Base-by-base conservation (phyloP, 305 asterid genomes). In the Fraxinus floribunda region DNA sequence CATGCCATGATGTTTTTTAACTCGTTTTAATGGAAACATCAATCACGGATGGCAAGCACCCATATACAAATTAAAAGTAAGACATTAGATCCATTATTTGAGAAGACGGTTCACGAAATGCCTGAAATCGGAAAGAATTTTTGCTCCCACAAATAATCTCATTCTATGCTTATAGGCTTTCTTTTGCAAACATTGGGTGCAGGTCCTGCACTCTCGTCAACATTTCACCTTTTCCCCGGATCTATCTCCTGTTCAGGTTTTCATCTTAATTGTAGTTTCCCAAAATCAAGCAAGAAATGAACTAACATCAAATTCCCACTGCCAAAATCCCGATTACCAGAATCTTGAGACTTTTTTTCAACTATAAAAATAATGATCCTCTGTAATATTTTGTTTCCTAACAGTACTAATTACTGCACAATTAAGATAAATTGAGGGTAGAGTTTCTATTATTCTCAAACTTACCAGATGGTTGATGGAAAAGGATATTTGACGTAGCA, bases 401-500 rank as follows among this genome's bases (percentile, higher is more conserved):
- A 34, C 24, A 6, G 44, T 32, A 71, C 46, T 30, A 15, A 71
- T 35, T 15, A 71, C 8, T 4, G 36, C 62, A 46, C 41, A n/a
- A 68, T 57, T 32, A 80, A 64, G n/a, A 72, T 49, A 39, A 49
- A 74, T 35, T 38, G 80, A 83, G 57, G 75, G 20, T 74, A 39
- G 80, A 82, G 57, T 79, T 75, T 73, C 83, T 78, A 73, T 46
- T 57, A 72, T 30, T 46, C 82, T 60, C 80, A 60, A 78, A 83
- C 89, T 84, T 88, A 96, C 99, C 98, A 85, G 99, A 89, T 85
- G 97, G 90, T 83, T 83, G 92, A 81, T 79, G 90, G 91, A 87
- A 89, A 64, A 89, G 86, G 76, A 84, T 89, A 81, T 87, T 88
- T 49, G 96, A 89, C 26, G 97, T 85, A 64, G 91, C 89, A 73